Percentiles rank a stretch among this genome's conserved stretches.
These are phyloP conservation scores for Solanum aculeatissimum DNA, from an alignment of 305 asterid species.

Conservation along the genomic window DNA sequence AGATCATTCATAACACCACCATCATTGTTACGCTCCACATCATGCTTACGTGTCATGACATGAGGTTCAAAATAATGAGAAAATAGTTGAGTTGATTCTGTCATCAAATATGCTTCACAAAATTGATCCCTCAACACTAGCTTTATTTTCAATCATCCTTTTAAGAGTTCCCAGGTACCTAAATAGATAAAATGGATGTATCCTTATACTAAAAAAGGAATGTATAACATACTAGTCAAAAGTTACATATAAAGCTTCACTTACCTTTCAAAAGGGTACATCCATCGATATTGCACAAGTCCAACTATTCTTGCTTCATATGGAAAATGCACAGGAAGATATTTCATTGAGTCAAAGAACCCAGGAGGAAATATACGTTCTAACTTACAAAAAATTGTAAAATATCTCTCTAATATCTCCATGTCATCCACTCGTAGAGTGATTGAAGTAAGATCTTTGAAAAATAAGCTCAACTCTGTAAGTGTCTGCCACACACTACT, in stretches of 20 bases:
- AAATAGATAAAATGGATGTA: background rate
- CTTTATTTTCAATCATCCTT: background rate
- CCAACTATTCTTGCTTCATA: no score
- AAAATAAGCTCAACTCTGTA: background rate
- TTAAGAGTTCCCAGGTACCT: background rate
- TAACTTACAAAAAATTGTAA: no score
- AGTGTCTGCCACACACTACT: background rate
- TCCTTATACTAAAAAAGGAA: background rate
- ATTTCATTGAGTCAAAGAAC: no score
- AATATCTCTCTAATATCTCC: no score
- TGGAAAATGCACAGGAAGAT: no score
- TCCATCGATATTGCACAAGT: no score
- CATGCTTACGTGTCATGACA: background rate
- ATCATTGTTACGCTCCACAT: background rate
- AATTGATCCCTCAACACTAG: background rate
- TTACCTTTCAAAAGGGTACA: no score
- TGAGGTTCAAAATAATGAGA: background rate
- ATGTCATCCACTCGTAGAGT: background rate
- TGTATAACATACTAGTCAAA: background rate
- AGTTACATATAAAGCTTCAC: background rate
- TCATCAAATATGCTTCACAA: background rate
- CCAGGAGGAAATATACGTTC: no score
- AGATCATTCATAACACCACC: background rate
- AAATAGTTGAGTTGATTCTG: background rate
- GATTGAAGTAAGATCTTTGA: background rate